These are phyloP conservation scores for Xanthoconium purpureum DNA, from an alignment of 768 basidiomycete species.

Conservation along the genomic window DNA sequence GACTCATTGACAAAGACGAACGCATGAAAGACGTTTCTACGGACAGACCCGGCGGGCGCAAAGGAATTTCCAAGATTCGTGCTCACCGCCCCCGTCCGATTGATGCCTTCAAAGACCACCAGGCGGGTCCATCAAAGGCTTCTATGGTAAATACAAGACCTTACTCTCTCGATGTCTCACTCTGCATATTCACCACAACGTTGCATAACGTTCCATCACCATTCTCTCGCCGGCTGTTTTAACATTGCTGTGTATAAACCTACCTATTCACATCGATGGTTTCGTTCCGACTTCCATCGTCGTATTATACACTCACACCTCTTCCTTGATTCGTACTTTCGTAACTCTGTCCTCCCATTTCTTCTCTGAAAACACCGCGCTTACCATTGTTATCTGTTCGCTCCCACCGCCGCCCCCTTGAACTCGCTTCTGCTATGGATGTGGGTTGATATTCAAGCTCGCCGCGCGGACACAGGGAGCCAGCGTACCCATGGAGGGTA, in stretches of 20 bases:
- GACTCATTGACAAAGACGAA: slow-evolving; percentile 73
- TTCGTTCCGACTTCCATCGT: slow-evolving; percentile 9
- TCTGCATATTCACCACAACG: slow-evolving; percentile 26
- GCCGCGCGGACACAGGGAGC: slow-evolving; percentile 38
- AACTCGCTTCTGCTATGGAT: slow-evolving; percentile 19
- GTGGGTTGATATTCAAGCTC: slow-evolving; percentile 34
- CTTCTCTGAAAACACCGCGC: slow-evolving; percentile 30
- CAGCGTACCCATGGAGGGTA: slow-evolving; percentile 43
- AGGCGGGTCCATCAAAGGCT: slow-evolving; percentile 43
- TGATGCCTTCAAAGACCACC: slow-evolving; percentile 53
- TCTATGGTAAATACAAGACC: slow-evolving; percentile 67
- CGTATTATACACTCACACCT: slow-evolving; percentile 6
- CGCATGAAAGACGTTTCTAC: slow-evolving; percentile 70
- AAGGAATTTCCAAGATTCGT: slow-evolving; percentile 59
- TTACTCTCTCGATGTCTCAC: slow-evolving; percentile 27
- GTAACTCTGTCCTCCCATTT: slow-evolving; percentile 1
- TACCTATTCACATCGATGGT: slow-evolving; percentile 16
- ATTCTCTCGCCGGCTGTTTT: slow-evolving; percentile 12
- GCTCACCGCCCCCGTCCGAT: slow-evolving; percentile 58
- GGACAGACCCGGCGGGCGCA: slow-evolving; percentile 67
- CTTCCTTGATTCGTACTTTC: slow-evolving; percentile 9
- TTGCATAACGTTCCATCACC: slow-evolving; percentile 24
- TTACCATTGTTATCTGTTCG: slow-evolving; percentile 36
- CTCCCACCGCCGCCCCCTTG: slow-evolving; percentile 25
- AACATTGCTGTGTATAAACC: slow-evolving; percentile 17